A percentile compares a stretch with the other conserved stretches of the same genome.
These are phyloP conservation scores for Erodium trifolium DNA, from an alignment of 441 rosid species.

Conservation along the genomic window DNA sequence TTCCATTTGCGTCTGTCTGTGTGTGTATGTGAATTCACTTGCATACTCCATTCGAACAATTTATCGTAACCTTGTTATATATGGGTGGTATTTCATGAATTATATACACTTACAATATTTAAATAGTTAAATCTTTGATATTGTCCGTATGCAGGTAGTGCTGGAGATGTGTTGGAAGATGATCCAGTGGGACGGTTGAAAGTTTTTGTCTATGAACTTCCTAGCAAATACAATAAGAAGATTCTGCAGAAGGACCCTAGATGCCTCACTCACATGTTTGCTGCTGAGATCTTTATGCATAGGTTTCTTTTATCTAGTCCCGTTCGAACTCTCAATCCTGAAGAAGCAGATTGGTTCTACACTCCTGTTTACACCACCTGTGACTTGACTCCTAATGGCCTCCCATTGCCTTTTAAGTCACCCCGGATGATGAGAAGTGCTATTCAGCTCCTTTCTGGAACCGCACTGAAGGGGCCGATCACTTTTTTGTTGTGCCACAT, in stretches of 20 bases:
- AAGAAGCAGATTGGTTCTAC: constrained; percentile 81
- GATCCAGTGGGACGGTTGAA: constrained; percentile 68
- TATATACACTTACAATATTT: background rate
- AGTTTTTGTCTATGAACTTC: constrained; percentile 73
- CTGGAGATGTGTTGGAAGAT: constrained; percentile 75
- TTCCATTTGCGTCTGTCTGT: background rate
- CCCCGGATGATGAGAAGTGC: constrained; percentile 83
- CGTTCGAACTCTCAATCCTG: constrained; percentile 67
- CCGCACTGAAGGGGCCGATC: constrained; percentile 69
- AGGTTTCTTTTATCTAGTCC: constrained; percentile 67
- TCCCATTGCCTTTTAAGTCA: constrained; percentile 66
- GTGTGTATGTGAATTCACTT: background rate
- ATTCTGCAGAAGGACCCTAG: constrained; percentile 61
- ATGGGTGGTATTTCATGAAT: background rate
- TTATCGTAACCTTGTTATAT: background rate
- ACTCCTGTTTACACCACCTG: constrained; percentile 73
- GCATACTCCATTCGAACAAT: background rate
- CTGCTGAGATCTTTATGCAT: constrained; percentile 74
- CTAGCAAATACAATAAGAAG: constrained; percentile 73
- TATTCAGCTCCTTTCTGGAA: constrained; percentile 79
- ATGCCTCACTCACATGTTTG: constrained; percentile 71
- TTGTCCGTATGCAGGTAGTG: constrained; percentile 43
- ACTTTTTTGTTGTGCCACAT: constrained; percentile 24
- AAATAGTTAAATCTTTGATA: background rate
- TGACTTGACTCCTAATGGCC: constrained; percentile 68